Base-by-base conservation (phyloP, 352 stramenopile genomes). In the Blastocystis sp. region DNA sequence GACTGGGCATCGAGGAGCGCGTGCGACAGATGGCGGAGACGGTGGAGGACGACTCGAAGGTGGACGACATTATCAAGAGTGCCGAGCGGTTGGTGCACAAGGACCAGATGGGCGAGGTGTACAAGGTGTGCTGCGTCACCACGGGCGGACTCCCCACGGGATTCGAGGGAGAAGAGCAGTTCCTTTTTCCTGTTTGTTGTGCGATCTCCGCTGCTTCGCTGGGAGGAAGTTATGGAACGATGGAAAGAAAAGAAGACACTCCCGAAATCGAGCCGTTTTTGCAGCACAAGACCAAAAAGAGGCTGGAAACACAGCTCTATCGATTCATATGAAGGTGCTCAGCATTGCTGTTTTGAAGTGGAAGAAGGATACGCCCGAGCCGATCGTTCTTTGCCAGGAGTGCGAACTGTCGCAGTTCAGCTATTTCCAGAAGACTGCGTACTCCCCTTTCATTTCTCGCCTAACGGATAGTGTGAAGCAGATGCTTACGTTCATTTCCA, bases 401-500 rank as follows among this genome's bases (percentile, higher is more conserved):
- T 91, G 84, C 62, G 93, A 96, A 59, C 90, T 96, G 5, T 92
- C 89, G 48, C 92, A 90, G 5, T 96, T 94, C 90, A 92, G 92
- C 43, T 96, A 94, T 88, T 96, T 96, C 89, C 92, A 96, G 91
- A 88, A 93, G 79, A 90, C 91, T 89, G 92, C 93, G 90, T 88
- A 45, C 11, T 45, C 5, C 11, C 5, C 64, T n/a, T 48, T 62
- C 23, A 62, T 2, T 64, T 11, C 52, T 0, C 0, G 52, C 65
- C 28, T 80, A 3, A 64, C 89, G 41, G 76, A 1, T 90, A 97
- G 94, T 21, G 92, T 98, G 21, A 96, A 96, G 87, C 95, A 98
- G 92, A 98, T 98, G 95, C 94, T 98, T 77, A 98, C 96, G 79
- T 99, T 99, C 91, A 97, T 99, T 91, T 98, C 94, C 90, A 97